Base-by-base conservation (phyloP, 345 rosid species). In the Clausena lansium region DNA sequence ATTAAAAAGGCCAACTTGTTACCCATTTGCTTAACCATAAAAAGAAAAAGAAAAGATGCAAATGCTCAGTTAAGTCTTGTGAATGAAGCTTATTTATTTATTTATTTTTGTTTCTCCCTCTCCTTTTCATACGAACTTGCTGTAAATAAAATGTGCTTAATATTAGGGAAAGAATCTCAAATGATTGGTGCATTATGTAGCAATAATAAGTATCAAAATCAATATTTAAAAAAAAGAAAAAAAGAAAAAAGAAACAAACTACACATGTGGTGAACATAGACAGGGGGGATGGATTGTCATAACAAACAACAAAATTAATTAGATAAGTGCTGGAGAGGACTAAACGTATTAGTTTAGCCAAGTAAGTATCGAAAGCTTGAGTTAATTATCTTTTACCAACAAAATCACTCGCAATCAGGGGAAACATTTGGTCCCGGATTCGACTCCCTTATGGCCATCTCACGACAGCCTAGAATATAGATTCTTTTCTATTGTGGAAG, bases 181-280 rank as follows among this genome's bases (percentile, higher is more conserved):
- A 79, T 83, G 85, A 70, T 76, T 47, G 70, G 36, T 10, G 25
- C 39, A 41, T 7, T 63, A 7, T 70, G 78, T 66, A 66, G 36
- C 8, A 33, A 60, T 47, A 60, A 9, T 33, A 36, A 4, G 36
- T 35, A 60, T 50, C 19, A 55, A 59, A 17, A 45, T 25, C 22
- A 33, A 20, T 41, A 41, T 19, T 13, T 19, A n/a, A n/a, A n/a
- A n/a, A n/a, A n/a, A n/a, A n/a, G 6, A 9, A 9, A 19, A 30
- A 11, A 7, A 7, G 55, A 2, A 71, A 0, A 1, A 11, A 71
- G 4, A 28, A 58, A 35, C 61, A 71, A 61, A 30, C 15, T 10
- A 52, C 45, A 41, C 58, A 66, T 2, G 22, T 28, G 39, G 39
- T 32, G 20, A 36, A 10, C 77, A 7, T 15, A 32, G 62, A 41